A percentile compares a stretch with the other conserved stretches of the same genome.
These are phyloP conservation scores for Spirogloea muscicola DNA, from an alignment of 139 green algal genomes.

Conservation along the genomic window DNA sequence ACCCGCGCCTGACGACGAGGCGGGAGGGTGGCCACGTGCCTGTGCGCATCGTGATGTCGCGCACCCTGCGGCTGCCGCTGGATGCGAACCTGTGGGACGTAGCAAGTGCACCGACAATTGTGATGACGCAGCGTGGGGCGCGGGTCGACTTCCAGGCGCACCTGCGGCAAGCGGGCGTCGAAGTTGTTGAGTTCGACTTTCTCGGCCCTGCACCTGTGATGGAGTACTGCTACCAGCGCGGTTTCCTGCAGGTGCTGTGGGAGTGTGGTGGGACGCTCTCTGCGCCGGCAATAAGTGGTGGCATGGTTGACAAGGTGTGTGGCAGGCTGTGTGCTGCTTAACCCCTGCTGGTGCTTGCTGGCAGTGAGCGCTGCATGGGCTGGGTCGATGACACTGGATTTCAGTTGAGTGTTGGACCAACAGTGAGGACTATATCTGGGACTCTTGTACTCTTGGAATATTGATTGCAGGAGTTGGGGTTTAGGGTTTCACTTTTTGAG, in stretches of 20 bases:
- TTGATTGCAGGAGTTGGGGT: too few relatives aligned
- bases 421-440: too few relatives aligned
- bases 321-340: too few relatives aligned
- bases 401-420: too few relatives aligned
- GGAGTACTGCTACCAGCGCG: slow-evolving; percentile 83
- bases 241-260: slow-evolving; percentile 92
- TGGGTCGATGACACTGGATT: too few relatives aligned
- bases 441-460: too few relatives aligned
- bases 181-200: slow-evolving; percentile 98
- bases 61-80: slow-evolving; percentile 84
- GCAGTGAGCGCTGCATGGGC: too few relatives aligned
- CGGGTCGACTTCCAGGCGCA: slow-evolving; percentile 38
- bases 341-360: too few relatives aligned
- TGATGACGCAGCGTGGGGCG: slow-evolving; percentile 88
- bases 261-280: slow-evolving; percentile 94
- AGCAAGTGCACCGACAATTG: slow-evolving; percentile 83
- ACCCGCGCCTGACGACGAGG: slow-evolving; percentile 91
- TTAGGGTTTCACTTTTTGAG: too few relatives aligned
- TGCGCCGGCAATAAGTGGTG: slow-evolving; percentile 80
- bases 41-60: slow-evolving; percentile 84
- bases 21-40: slow-evolving; percentile 79
- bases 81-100: slow-evolving; percentile 88
- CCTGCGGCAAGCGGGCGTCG: slow-evolving; percentile 66
- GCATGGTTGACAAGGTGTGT: slow-evolving; percentile 83
- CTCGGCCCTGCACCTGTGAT: slow-evolving; percentile 64